These are phyloP conservation scores for Podospora appendiculata DNA, from an alignment of 495 filamentous ascomycete genomes.

Conservation along the genomic window DNA sequence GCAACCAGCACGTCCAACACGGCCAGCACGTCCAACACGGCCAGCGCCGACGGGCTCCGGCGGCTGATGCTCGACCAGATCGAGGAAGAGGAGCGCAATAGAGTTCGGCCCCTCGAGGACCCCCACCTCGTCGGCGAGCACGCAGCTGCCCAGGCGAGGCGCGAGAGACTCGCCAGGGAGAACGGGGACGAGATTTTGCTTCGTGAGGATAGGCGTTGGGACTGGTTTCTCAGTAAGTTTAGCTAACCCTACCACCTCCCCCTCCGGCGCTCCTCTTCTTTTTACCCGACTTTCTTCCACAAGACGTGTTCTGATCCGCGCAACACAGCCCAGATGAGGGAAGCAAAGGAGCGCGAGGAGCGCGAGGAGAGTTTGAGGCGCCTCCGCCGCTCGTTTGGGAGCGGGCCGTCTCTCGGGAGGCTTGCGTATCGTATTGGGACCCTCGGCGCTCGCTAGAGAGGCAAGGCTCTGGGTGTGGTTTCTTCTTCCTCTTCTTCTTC, in stretches of 20 bases:
- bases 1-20: constrained; percentile 9
- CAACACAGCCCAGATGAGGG: constrained; percentile 32
- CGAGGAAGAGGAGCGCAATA: constrained; percentile 25
- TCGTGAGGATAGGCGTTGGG: constrained; percentile 41
- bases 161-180: constrained; percentile 38
- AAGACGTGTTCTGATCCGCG: too few species aligned
- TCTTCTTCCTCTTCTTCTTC: not conserved
- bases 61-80: constrained; percentile 24
- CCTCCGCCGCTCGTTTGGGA: constrained; percentile 27
- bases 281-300: too few species aligned
- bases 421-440: constrained; percentile 28
- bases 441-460: not conserved
- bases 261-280: too few species aligned
- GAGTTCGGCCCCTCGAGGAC: constrained; percentile 41
- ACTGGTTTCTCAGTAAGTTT: constrained; percentile 37
- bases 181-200: constrained; percentile 35
- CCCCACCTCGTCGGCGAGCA: constrained; percentile 46
- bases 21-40: constrained; percentile 4
- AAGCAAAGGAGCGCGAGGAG: constrained; percentile 30
- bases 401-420: constrained; percentile 10
- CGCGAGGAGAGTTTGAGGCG: constrained; percentile 39
- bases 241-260: too few species aligned
- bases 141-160: constrained; percentile 34
- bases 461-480: not conserved
- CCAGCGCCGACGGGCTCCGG: constrained; percentile 15